Evolutionary conservation across 768 basidiomycete species (phyloP).

Genomic region (Boletus edulis): DNA sequence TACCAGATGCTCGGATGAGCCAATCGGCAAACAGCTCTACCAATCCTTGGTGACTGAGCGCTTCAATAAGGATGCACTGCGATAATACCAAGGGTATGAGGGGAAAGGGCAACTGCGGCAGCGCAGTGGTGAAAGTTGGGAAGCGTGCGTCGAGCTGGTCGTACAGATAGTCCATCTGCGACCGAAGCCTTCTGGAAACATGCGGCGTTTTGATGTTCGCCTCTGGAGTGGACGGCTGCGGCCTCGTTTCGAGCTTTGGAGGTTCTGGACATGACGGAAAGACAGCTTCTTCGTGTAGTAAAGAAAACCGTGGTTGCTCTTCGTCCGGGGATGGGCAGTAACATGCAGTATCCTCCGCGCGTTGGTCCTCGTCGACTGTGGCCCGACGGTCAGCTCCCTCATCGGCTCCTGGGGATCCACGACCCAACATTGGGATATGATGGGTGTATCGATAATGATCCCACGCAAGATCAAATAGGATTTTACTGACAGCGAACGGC

Average conservation of each 20-base stretch:
- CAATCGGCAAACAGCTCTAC: slow-evolving; percentile 77
- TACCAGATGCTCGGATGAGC: slow-evolving; percentile 47
- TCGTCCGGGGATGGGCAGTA: too few species aligned
- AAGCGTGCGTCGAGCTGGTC: not conserved
- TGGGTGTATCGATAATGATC: slow-evolving; percentile 47
- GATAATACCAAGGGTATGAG: slow-evolving; percentile 91
- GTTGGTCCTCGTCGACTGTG: too few species aligned
- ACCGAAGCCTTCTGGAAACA: not conserved
- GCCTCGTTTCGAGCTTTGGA: too few species aligned
- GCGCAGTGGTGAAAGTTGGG: slow-evolving; percentile 41
- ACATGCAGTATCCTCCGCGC: too few species aligned
- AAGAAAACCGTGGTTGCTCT: too few species aligned
- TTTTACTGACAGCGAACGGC: slow-evolving; percentile 74
- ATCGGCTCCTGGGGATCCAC: not conserved
- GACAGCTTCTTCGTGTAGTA: too few species aligned
- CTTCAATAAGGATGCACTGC: slow-evolving; percentile 38
- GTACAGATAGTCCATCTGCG: not conserved
- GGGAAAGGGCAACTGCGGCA: slow-evolving; percentile 71
- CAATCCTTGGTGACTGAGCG: slow-evolving; percentile 80
- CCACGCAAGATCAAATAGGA: slow-evolving; percentile 63
- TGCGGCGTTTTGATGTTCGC: too few species aligned
- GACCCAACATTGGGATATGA: slow-evolving; percentile 13
- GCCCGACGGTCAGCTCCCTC: too few species aligned
- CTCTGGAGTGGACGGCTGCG: too few species aligned
- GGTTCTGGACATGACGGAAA: too few species aligned